phyloP scores from a whole-genome alignment of 176 grass and related monocot genomes.

The Aegilops umbellulata region DNA sequence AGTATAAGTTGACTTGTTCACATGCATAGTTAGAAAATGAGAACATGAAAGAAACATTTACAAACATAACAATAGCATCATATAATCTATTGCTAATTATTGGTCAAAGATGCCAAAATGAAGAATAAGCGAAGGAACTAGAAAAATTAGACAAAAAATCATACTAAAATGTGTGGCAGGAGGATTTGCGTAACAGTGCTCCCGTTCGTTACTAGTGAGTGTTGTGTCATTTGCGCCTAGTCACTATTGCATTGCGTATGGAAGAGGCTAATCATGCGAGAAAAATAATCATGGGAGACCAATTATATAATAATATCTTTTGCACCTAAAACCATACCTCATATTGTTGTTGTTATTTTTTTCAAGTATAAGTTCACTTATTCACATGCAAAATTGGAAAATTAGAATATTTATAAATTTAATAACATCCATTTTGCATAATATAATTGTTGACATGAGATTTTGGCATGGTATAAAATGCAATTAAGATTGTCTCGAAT shows the following conservation, averaged over 20 bases:
- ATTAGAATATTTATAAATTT: no score
- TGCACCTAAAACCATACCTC: background rate
- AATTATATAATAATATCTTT: background rate
- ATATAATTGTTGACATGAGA: no score
- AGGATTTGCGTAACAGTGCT: background rate
- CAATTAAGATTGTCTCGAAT: no score
- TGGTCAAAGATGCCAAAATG: background rate
- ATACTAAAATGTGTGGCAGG: background rate
- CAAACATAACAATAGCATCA: background rate
- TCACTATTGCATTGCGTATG: background rate
- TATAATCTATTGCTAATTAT: background rate
- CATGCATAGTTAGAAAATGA: background rate
- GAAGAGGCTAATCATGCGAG: background rate
- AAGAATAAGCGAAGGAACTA: background rate
- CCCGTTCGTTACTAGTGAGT: background rate
- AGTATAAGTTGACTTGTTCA: background rate
- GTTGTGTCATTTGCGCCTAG: background rate
- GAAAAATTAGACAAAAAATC: background rate
- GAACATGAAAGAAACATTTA: background rate
- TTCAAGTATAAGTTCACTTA: no score
- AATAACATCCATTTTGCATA: no score
- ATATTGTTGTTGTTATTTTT: background rate
- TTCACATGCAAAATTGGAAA: no score
- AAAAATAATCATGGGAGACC: background rate
- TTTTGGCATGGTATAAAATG: no score